Percentiles rank a stretch among this genome's conserved stretches.
phyloP scores from a whole-genome alignment of 106 monocot species.

The Phalaenopsis equestris region DNA sequence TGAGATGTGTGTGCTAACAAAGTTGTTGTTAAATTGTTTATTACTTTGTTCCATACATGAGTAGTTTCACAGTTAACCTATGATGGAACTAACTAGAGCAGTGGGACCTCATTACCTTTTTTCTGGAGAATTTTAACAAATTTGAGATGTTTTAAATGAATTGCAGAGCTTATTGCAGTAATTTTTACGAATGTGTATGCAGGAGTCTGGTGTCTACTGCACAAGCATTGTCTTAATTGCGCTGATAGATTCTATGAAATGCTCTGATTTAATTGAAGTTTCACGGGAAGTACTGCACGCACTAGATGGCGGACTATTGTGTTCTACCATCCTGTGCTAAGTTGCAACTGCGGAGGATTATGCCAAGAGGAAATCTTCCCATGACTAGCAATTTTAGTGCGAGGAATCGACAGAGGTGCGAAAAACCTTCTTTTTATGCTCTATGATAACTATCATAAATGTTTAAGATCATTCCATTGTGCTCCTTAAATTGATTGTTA shows the following conservation, averaged over 20 bases:
- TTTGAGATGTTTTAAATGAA: not conserved
- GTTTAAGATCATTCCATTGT: not conserved
- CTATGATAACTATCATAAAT: not conserved
- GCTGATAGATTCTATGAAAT: not conserved
- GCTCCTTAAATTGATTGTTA: not conserved
- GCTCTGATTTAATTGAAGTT: not conserved
- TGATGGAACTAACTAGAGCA: not conserved
- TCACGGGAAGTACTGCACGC: not conserved
- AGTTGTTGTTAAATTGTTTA: not conserved
- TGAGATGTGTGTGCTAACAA: not conserved
- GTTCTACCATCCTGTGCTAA: not conserved
- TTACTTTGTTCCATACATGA: not conserved
- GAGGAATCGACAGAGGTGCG: not conserved
- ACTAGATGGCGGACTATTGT: constrained; percentile 5
- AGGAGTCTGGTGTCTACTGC: not conserved
- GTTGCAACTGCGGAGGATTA: not conserved
- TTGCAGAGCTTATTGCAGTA: not conserved
- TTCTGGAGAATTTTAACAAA: not conserved
- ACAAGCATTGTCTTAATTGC: not conserved
- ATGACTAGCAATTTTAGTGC: not conserved
- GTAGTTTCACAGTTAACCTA: not conserved
- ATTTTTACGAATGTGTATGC: not conserved
- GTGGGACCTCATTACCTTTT: not conserved
- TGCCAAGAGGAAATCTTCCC: not conserved
- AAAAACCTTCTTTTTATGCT: not conserved